phyloP scores from a whole-genome alignment of 1,284 basidiomycete genomes.

The Mrakiaceae sp. region DNA sequence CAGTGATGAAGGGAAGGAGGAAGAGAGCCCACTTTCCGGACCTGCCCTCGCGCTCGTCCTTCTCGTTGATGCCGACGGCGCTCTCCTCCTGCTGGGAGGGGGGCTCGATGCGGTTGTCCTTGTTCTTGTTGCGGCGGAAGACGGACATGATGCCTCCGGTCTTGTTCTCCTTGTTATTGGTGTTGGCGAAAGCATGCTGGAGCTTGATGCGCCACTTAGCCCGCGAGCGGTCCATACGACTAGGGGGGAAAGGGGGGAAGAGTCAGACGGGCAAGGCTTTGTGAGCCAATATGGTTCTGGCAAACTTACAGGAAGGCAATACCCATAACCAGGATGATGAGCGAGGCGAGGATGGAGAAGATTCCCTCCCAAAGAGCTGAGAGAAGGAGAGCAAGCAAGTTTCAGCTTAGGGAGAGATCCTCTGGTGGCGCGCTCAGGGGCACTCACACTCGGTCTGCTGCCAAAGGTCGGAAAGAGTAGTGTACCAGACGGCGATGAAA shows the following conservation, averaged over 20 bases:
- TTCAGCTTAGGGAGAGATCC: not conserved
- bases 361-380: slow-evolving; percentile 45
- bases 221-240: slow-evolving; percentile 49
- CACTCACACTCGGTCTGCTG: slow-evolving; percentile 28
- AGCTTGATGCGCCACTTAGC: slow-evolving; percentile 85
- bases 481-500: slow-evolving; percentile 29
- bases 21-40: slow-evolving; percentile 74
- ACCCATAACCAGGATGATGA: slow-evolving; percentile 76
- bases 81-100: slow-evolving; percentile 5
- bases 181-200: slow-evolving; percentile 49
- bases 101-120: slow-evolving; percentile 22
- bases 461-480: slow-evolving; percentile 43
- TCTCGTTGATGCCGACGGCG: slow-evolving; percentile 31
- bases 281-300: no score
- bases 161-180: slow-evolving; percentile 38
- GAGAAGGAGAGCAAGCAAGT: not conserved
- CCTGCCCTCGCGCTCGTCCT: slow-evolving; percentile 32
- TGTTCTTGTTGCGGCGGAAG: slow-evolving; percentile 13
- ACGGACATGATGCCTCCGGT: not conserved
- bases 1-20: slow-evolving; percentile 75
- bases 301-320: slow-evolving; percentile 49
- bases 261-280: not conserved
- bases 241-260: slow-evolving; percentile 5
- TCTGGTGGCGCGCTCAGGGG: slow-evolving; percentile 15
- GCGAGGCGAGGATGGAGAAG: slow-evolving; percentile 64